phyloP scores from a whole-genome alignment of 2,329 filamentous ascomycete species.

The Zasmidium citrigriseum region DNA sequence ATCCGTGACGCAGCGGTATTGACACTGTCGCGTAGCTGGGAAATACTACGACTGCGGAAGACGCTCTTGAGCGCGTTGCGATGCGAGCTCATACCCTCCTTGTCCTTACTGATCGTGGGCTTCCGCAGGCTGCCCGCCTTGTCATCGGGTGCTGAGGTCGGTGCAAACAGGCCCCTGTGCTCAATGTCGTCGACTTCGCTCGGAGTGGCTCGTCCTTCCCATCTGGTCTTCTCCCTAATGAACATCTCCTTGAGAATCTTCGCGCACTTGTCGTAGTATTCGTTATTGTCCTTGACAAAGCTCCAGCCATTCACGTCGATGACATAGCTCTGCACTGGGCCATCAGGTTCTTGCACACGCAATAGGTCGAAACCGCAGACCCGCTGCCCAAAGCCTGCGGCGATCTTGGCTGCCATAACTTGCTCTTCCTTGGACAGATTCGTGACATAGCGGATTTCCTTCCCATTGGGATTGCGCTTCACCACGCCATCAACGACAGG shows the following conservation, averaged over 20 bases:
- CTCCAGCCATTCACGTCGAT: constrained; percentile 99
- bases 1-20: constrained; percentile 27
- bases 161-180: constrained; percentile 10
- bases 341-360: constrained; percentile 65
- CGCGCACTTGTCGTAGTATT: constrained; percentile 92
- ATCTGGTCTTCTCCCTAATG: constrained; percentile 71
- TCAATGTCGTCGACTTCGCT: constrained; percentile 28
- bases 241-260: constrained; percentile 87
- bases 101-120: constrained; percentile 30
- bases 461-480: constrained; percentile 92
- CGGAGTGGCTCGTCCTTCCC: constrained; percentile 42
- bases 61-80: constrained; percentile 57
- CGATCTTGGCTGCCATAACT: constrained; percentile 85
- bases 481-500: constrained; percentile 96
- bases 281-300: constrained; percentile 98
- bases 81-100: constrained; percentile 33
- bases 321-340: constrained; percentile 75
- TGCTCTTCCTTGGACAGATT: constrained; percentile 78
- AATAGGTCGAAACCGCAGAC: constrained; percentile 96
- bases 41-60: constrained; percentile 66
- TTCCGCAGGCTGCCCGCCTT: constrained; percentile 31
- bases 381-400: constrained; percentile 86
- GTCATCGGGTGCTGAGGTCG: constrained; percentile 17
- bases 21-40: constrained; percentile 53
- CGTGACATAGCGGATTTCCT: constrained; percentile 94